A percentile compares a stretch with the other conserved stretches of the same genome.
Conservation (phyloP, 331 rosid genomes). For the Malus hybrid region DNA sequence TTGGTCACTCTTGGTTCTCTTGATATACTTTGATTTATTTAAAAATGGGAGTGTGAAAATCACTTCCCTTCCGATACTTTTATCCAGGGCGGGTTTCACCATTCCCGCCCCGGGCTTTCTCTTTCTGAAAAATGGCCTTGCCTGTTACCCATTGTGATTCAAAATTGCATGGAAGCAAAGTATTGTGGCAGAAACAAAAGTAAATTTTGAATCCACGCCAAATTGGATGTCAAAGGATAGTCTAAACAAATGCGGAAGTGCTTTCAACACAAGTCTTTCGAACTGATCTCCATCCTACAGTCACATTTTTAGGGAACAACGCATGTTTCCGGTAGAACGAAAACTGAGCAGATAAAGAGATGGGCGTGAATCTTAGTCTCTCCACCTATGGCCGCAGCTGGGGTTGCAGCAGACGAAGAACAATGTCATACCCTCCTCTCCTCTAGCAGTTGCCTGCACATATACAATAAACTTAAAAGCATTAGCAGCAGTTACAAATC, state of each 20-base stretch:
- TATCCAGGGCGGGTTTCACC: background rate
- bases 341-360: background rate
- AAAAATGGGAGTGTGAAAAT: background rate
- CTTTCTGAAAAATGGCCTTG: background rate
- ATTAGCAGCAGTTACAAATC: background rate
- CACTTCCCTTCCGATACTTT: background rate
- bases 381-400: conserved; percentile 67
- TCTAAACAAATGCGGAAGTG: background rate
- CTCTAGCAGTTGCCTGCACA: conserved; percentile 63
- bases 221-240: background rate
- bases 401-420: conserved; percentile 89
- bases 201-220: background rate
- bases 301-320: background rate
- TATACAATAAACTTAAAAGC: background rate
- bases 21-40: background rate
- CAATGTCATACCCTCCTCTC: conserved; percentile 76
- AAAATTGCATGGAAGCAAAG: background rate
- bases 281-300: background rate
- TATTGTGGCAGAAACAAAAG: background rate
- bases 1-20: background rate
- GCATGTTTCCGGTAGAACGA: background rate
- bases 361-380: conserved; percentile 28
- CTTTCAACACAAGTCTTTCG: background rate
- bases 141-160: background rate
- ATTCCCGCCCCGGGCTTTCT: background rate